Percentiles rank a stretch among this genome's conserved stretches.
These are phyloP conservation scores for Daldinia caldariorum DNA, from an alignment of 495 filamentous ascomycete species.

Conservation along the genomic window DNA sequence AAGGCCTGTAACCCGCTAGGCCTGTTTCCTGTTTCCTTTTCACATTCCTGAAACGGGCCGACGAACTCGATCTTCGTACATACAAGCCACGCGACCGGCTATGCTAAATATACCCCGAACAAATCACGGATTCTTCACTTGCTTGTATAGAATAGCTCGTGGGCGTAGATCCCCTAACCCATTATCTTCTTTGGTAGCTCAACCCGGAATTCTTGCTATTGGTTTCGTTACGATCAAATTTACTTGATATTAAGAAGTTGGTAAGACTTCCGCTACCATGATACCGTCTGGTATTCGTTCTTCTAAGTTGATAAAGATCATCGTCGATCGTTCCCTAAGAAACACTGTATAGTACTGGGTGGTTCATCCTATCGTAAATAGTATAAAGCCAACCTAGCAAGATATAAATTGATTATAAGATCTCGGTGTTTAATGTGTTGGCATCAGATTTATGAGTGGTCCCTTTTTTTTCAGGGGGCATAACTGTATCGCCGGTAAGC, in stretches of 20 bases:
- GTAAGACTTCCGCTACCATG: background rate
- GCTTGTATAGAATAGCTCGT: constrained; percentile 11
- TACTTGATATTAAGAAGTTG: background rate
- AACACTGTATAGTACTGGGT: background rate
- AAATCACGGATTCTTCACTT: background rate
- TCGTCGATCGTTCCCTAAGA: background rate
- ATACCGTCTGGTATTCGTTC: background rate
- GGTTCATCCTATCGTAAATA: constrained; percentile 23
- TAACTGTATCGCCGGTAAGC: background rate
- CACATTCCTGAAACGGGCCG: constrained; percentile 15
- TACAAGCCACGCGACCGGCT: constrained; percentile 12
- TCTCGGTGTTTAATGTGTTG: background rate
- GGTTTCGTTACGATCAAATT: constrained; percentile 5
- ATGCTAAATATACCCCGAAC: constrained; percentile 4
- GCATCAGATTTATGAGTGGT: background rate
- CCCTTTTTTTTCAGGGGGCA: constrained; percentile 4
- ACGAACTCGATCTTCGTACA: constrained; percentile 21
- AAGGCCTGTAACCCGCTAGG: constrained; percentile 11
- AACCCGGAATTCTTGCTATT: background rate
- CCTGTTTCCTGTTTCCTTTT: constrained; percentile 10
- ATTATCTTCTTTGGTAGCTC: background rate
- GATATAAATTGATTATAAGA: background rate
- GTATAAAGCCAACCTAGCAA: background rate
- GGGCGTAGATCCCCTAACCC: constrained; percentile 12
- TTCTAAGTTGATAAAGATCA: background rate